Evolutionary conservation across 2,329 filamentous ascomycete genomes (phyloP), one percentile per base, ranked within the genome.

Genomic region (Teratosphaeriaceae sp.): DNA sequence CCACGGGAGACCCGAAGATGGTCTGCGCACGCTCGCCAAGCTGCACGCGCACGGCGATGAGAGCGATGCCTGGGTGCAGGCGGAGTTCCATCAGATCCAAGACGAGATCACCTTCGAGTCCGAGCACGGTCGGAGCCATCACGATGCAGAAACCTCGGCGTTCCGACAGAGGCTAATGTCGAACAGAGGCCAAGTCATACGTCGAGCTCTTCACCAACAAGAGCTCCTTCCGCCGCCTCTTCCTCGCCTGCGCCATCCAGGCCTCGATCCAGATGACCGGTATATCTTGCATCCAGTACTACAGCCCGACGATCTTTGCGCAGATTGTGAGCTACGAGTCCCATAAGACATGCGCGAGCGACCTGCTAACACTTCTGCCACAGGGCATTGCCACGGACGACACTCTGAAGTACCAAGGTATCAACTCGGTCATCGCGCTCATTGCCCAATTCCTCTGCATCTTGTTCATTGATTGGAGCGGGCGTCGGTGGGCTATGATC

Each of bases 241-340:
- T 88, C 59, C 70, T 88, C 8, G 81, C 80, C 24, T 78, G 75
- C 53, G 73, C 83, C 1, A 66, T 88, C 1, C 85, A 88, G 60
- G 84, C 80, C 0, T 79, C 77, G 0, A 72, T 82, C 2, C 85
- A 88, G 60, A 86, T 89, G 81, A 88, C 84, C 0, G 85, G 84
- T 50, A 81, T 84, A 0, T 78, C 73, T 1, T 80, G 81, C 1
- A 87, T 88, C 50, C 84, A 88, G 58, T 88, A 88, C 63, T 88
- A 83, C 81, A 44, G 34, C 12, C 47, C 43, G 4, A 35, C 12
- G 11, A 48, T 48, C 18, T 48, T 43, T 26, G 27, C 18, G 9
- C 44, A 46, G 22, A 45, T 45, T 18, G 41, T 35, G n/a, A 43
- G 34, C 15, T 35, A 22, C 31, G 19, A 43, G 22, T 38, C 52